phyloP scores from a whole-genome alignment of 352 stramenopile genomes.

The Phytopythium chamaehyphon region DNA sequence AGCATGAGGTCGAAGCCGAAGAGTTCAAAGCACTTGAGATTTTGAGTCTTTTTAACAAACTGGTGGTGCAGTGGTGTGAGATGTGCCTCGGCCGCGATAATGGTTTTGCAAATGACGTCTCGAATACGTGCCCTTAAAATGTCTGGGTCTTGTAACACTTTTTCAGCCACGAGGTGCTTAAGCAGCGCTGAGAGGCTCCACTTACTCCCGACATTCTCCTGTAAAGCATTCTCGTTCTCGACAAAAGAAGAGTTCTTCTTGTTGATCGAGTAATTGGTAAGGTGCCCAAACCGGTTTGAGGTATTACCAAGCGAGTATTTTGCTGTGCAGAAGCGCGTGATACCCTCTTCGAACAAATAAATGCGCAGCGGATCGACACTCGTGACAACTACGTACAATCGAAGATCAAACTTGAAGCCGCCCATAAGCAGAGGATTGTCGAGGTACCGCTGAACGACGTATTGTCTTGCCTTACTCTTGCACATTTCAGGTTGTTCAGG shows the following conservation, averaged over 20 bases:
- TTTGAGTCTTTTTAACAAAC: conserved; percentile 37
- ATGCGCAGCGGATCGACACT: conserved; percentile 80
- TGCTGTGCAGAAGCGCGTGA: conserved; percentile 79
- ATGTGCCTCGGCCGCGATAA: conserved; percentile 66
- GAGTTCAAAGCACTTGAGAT: conserved; percentile 48
- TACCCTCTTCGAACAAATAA: conserved; percentile 85
- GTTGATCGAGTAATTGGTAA: conserved; percentile 83
- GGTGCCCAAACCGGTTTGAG: conserved; percentile 61
- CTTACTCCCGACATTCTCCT: conserved; percentile 54
- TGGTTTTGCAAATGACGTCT: conserved; percentile 59
- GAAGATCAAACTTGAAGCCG: conserved; percentile 89
- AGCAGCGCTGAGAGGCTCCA: conserved; percentile 63
- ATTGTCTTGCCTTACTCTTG: conserved; percentile 22
- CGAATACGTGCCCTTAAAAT: conserved; percentile 36
- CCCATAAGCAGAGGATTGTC: conserved; percentile 69
- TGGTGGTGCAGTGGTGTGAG: conserved; percentile 56
- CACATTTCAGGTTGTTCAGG: background rate
- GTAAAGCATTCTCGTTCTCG: conserved; percentile 40
- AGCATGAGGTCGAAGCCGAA: conserved; percentile 81
- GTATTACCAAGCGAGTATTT: conserved; percentile 65
- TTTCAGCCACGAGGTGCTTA: conserved; percentile 24
- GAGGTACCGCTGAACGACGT: conserved; percentile 82
- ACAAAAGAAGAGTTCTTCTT: conserved; percentile 58
- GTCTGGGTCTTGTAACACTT: conserved; percentile 29
- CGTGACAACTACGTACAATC: conserved; percentile 89